Evolutionary conservation across 1,139 yeast genomes (phyloP).

Genomic region (Blastobotrys elegans): DNA sequence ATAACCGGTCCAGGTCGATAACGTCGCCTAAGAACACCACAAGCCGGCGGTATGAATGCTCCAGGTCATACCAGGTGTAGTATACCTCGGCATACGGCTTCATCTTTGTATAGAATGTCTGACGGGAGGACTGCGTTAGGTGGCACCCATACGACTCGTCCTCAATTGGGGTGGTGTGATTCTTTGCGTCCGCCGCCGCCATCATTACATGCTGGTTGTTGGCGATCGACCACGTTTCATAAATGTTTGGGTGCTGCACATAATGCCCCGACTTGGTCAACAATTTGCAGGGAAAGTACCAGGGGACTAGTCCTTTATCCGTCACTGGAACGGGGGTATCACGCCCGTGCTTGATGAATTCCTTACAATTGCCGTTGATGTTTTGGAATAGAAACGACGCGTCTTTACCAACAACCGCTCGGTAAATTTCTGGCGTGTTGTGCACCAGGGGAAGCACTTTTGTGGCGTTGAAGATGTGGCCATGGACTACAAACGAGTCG

Average conservation of each 20-base stretch:
- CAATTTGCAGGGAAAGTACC: conserved; percentile 80
- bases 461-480: conserved; percentile 65
- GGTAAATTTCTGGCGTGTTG: background rate
- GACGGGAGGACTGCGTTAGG: conserved; percentile 56
- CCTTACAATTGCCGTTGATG: conserved; percentile 83
- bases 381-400: conserved; percentile 85
- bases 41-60: conserved; percentile 52
- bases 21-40: conserved; percentile 80
- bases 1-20: conserved; percentile 63
- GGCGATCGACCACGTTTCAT: conserved; percentile 3
- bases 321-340: conserved; percentile 46
- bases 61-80: conserved; percentile 76
- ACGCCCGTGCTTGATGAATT: conserved; percentile 49
- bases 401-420: conserved; percentile 57
- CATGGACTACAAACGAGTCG: conserved; percentile 69
- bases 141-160: conserved; percentile 47
- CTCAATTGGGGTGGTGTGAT: conserved; percentile 16
- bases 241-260: conserved; percentile 12
- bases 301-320: conserved; percentile 56
- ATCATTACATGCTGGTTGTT: background rate
- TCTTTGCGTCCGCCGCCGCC: background rate
- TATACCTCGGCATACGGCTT: conserved; percentile 59
- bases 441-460: conserved; percentile 1
- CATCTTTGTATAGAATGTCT: conserved; percentile 58
- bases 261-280: conserved; percentile 13